These are phyloP conservation scores for Apiospora sp. DNA, from an alignment of 2,329 filamentous ascomycete species.

Conservation along the genomic window DNA sequence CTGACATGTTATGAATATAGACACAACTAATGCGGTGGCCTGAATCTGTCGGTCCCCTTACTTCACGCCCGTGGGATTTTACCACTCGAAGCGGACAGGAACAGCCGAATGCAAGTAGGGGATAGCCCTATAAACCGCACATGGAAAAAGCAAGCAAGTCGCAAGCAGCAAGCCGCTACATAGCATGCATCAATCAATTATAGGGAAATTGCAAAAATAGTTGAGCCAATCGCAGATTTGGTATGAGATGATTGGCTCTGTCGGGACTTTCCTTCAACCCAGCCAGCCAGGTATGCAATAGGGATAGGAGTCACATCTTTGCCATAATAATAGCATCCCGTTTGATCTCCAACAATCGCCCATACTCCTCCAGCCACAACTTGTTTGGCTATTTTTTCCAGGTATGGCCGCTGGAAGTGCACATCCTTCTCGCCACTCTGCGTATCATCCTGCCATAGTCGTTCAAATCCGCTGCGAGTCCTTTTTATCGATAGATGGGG, in stretches of 20 bases:
- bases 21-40: neutral
- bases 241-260: slow-evolving; percentile 9
- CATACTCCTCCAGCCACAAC: neutral
- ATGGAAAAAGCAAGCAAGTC: neutral
- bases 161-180: slow-evolving; percentile 2
- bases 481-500: neutral
- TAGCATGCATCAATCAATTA: slow-evolving; percentile 13
- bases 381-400: neutral
- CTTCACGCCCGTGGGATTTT: neutral
- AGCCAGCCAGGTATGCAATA: slow-evolving; percentile 4
- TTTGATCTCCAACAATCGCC: neutral
- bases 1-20: neutral
- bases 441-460: neutral
- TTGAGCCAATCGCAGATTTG: slow-evolving; percentile 17
- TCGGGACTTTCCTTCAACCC: neutral
- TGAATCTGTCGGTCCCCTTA: neutral
- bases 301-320: neutral
- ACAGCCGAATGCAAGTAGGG: neutral
- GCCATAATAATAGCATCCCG: neutral
- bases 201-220: slow-evolving; percentile 20
- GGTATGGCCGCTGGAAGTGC: neutral
- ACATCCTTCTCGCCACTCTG: neutral
- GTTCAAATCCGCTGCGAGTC: neutral
- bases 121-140: slow-evolving; percentile 9
- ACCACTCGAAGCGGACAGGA: neutral